Conservation (phyloP, 495 filamentous ascomycete species). For the Platismatia glauca region DNA sequence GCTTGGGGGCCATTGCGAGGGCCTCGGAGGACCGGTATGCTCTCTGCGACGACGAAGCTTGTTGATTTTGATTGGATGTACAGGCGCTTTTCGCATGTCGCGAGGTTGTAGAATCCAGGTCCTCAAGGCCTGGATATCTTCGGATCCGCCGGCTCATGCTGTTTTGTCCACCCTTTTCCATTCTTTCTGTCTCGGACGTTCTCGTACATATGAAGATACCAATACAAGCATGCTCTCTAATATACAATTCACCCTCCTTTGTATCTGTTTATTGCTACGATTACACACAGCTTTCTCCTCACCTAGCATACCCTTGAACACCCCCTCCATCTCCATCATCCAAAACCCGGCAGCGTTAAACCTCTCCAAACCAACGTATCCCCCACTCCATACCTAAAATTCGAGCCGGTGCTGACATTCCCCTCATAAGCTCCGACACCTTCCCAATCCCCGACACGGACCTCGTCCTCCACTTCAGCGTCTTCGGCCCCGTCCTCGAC, state of each 20-base stretch:
- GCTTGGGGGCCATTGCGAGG: background rate
- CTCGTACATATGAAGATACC: background rate
- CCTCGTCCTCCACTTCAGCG: background rate
- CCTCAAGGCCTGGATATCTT: background rate
- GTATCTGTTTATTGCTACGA: background rate
- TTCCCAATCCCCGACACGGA: background rate
- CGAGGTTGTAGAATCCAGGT: background rate
- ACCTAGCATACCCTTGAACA: background rate
- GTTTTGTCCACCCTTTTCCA: background rate
- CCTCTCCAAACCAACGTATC: background rate
- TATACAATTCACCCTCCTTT: background rate
- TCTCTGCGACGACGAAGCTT: background rate
- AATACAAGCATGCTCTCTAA: background rate
- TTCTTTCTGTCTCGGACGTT: background rate
- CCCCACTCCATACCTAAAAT: background rate
- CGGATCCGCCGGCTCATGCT: background rate
- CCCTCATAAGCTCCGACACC: background rate
- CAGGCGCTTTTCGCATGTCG: background rate
- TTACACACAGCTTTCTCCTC: background rate
- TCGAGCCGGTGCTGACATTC: background rate
- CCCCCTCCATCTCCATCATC: background rate
- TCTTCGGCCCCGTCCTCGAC: background rate
- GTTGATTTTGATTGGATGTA: background rate
- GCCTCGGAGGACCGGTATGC: background rate
- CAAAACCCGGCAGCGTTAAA: background rate